These are phyloP conservation scores for Dioscorea dumetorum DNA, from an alignment of 106 monocot species.

Conservation along the genomic window DNA sequence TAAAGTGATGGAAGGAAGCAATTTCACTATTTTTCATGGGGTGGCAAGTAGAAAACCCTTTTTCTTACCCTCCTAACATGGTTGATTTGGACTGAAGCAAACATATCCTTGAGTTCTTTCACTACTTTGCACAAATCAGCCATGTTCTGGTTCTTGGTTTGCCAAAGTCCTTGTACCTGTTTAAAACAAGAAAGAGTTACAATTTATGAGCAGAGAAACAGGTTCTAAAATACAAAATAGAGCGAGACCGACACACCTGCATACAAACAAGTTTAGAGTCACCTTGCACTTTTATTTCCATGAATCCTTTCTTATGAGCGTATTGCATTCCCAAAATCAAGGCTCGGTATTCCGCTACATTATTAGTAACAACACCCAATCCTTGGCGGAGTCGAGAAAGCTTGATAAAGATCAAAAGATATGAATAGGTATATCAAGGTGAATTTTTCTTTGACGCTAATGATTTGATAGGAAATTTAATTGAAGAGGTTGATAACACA, in stretches of 20 bases:
- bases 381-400: conserved; percentile 12
- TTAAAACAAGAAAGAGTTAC: neutral
- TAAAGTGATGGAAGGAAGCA: no score
- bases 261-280: conserved; percentile 13
- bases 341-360: conserved; percentile 17
- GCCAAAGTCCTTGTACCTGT: conserved; percentile 50
- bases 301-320: conserved; percentile 10
- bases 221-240: neutral
- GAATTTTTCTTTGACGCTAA: neutral
- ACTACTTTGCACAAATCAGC: conserved; percentile 37
- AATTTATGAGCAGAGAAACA: neutral
- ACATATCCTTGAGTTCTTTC: conserved; percentile 49
- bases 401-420: neutral
- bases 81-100: conserved; percentile 46
- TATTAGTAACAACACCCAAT: conserved; percentile 10
- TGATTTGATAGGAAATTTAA: neutral
- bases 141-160: conserved; percentile 40
- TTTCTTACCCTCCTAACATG: conserved; percentile 54
- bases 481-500: neutral
- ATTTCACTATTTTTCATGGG: no score
- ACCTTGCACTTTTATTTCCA: neutral
- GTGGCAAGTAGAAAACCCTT: no score
- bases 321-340: conserved; percentile 9
- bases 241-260: neutral
- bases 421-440: neutral